Evolutionary conservation across 805 yeast genomes (phyloP).

Genomic region (Wickerhamomyces hampshirensis): DNA sequence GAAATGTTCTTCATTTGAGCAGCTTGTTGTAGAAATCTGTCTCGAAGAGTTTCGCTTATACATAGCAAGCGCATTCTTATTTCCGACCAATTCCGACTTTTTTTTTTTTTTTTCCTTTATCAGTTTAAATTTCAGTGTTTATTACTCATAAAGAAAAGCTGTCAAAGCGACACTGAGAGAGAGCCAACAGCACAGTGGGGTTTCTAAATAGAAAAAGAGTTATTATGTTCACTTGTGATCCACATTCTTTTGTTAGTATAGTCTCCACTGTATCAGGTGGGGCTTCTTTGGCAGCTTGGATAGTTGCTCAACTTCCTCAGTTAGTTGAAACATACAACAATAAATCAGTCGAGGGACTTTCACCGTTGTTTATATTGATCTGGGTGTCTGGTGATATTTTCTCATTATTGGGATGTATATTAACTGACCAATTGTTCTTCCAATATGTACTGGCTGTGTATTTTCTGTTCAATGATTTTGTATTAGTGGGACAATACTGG

Average conservation of each 20-base stretch:
- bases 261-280: slow-evolving; percentile 37
- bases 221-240: too few species aligned
- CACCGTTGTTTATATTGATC: slow-evolving; percentile 46
- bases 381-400: slow-evolving; percentile 42
- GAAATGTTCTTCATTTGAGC: too few species aligned
- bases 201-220: too few species aligned
- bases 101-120: too few species aligned
- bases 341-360: slow-evolving; percentile 56
- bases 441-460: slow-evolving; percentile 70
- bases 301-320: slow-evolving; percentile 53
- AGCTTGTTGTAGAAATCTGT: too few species aligned
- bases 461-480: slow-evolving; percentile 65
- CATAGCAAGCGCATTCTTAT: too few species aligned
- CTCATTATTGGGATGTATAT: slow-evolving; percentile 61
- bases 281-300: slow-evolving; percentile 39
- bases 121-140: too few species aligned
- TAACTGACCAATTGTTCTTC: slow-evolving; percentile 77
- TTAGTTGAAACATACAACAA: slow-evolving; percentile 48
- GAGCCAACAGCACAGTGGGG: too few species aligned
- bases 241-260: slow-evolving; percentile 9
- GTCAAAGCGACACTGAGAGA: too few species aligned
- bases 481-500: slow-evolving; percentile 65
- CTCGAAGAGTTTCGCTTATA: too few species aligned
- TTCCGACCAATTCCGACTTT: too few species aligned
- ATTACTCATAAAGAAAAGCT: too few species aligned